Percentiles rank a stretch among this genome's conserved stretches.
Conservation (phyloP, 805 yeast species). For the Cyberlindnera bimundalis region DNA sequence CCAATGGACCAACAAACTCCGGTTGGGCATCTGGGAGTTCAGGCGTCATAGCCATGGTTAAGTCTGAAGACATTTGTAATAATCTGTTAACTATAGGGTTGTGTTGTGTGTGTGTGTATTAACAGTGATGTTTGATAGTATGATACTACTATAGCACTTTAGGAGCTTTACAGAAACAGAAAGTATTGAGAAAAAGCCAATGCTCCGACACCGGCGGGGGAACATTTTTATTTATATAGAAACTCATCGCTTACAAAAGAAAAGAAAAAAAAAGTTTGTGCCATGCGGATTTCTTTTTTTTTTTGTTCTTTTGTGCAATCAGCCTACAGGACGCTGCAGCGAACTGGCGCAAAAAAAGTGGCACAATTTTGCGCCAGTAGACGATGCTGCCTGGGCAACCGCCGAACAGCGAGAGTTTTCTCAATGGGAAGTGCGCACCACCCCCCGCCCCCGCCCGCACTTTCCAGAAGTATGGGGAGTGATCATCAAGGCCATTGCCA, state of each 20-base stretch:
- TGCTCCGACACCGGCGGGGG: neutral
- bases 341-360: neutral
- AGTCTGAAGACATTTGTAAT: conserved; percentile 15
- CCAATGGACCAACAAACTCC: conserved; percentile 16
- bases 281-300: conserved; percentile 7
- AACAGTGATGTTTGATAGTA: no score
- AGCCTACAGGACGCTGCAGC: conserved; percentile 7
- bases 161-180: no score
- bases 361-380: neutral
- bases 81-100: no score
- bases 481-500: no score
- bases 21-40: conserved; percentile 18
- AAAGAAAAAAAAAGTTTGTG: conserved; percentile 3
- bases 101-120: no score
- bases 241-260: conserved; percentile 6
- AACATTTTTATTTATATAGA: conserved; percentile 2
- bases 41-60: conserved; percentile 26
- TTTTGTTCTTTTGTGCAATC: conserved; percentile 13
- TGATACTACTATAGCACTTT: no score
- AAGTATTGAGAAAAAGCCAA: neutral
- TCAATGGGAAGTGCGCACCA: no score
- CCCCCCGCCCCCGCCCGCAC: no score
- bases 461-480: no score
- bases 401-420: no score
- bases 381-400: conserved; percentile 11